A percentile compares a stretch with the other conserved stretches of the same genome.
phyloP scores from a whole-genome alignment of 441 rosid genomes.

The Daphne laureola region DNA sequence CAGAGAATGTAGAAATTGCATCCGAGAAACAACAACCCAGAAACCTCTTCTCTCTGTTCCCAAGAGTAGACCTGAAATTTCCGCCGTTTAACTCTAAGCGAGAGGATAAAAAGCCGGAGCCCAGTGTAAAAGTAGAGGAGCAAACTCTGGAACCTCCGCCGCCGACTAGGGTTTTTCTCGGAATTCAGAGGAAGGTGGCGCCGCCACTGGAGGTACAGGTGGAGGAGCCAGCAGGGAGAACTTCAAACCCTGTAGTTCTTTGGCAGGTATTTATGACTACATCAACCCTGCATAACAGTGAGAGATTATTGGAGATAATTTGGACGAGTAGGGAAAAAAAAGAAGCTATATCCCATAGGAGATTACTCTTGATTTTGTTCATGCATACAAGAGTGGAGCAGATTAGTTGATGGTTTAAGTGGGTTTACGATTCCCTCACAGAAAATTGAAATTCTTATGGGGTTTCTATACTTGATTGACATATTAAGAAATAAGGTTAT shows the following conservation, averaged over 20 bases:
- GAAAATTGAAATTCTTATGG: no score
- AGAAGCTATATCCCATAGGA: no score
- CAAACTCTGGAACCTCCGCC: conserved; percentile 12
- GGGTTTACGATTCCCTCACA: no score
- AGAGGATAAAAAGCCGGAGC: conserved; percentile 8
- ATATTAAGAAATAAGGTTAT: no score
- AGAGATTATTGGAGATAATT: no score
- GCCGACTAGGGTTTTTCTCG: conserved; percentile 23
- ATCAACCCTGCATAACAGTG: no score
- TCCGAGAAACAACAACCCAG: conserved; percentile 8
- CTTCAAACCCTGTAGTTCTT: conserved; percentile 63
- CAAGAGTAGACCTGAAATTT: conserved; percentile 30
- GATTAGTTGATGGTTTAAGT: no score
- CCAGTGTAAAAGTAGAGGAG: conserved; percentile 14
- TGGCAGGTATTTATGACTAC: conserved; percentile 72
- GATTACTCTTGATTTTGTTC: no score
- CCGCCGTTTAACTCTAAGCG: conserved; percentile 29
- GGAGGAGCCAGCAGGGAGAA: conserved; percentile 47
- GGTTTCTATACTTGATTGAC: no score
- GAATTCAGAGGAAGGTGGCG: conserved; percentile 18
- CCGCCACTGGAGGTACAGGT: conserved; percentile 42
- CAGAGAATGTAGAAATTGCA: conserved; percentile 15
- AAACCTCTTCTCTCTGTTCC: conserved; percentile 23
- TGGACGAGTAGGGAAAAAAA: no score
- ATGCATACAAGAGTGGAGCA: no score